Percentiles rank a stretch among this genome's conserved stretches.
These are phyloP conservation scores for Spergularia azorica DNA, from an alignment of 179 eudicot species.

Conservation along the genomic window DNA sequence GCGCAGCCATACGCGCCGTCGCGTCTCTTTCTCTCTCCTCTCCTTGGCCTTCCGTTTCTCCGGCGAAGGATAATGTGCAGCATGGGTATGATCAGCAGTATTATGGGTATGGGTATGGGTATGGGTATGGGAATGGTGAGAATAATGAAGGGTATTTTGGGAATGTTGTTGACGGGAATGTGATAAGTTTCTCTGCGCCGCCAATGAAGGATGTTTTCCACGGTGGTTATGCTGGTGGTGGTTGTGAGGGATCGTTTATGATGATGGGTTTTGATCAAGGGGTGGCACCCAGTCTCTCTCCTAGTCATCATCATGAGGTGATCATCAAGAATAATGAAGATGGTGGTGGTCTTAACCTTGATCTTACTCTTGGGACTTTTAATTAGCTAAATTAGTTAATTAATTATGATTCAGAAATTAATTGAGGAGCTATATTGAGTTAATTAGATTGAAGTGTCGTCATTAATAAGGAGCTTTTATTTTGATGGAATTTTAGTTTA, in stretches of 20 bases:
- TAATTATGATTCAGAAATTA: background rate
- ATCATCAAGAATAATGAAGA: background rate
- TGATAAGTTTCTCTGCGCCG: background rate
- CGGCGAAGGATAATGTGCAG: background rate
- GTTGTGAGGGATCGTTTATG: background rate
- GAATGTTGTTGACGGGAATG: background rate
- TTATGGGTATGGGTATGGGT: background rate
- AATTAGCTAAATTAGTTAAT: background rate
- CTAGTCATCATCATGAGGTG: background rate
- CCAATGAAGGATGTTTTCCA: background rate
- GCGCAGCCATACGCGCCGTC: constrained; percentile 53
- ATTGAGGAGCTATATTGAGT: background rate
- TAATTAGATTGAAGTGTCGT: background rate
- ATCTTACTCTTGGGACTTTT: background rate
- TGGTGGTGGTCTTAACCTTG: constrained; percentile 3
- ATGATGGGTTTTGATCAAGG: background rate
- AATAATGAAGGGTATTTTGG: background rate
- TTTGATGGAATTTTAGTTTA: no score
- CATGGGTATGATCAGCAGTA: background rate
- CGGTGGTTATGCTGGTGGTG: background rate
- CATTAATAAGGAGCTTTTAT: no score
- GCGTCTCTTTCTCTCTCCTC: background rate
- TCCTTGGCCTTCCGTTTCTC: background rate
- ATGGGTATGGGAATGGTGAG: background rate
- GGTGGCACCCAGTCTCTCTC: background rate